Percentiles rank a stretch among this genome's conserved stretches.
Conservation (phyloP, 352 stramenopile genomes). For the Phytophthora cactorum region DNA sequence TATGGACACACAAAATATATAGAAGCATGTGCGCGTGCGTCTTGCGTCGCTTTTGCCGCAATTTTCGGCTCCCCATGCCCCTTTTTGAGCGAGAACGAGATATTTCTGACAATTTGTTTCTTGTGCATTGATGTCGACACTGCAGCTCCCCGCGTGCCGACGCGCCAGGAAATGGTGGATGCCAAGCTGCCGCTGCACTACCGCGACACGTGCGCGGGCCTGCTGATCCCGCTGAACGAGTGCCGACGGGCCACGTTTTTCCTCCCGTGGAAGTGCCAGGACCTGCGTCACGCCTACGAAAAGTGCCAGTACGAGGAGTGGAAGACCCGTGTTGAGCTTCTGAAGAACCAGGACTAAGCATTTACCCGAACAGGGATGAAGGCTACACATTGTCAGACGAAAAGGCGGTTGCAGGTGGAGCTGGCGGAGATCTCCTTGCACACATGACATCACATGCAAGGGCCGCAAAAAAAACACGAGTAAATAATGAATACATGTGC, state of each 20-base stretch:
- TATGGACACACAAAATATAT: neutral
- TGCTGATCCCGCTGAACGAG: slow-evolving; percentile 96
- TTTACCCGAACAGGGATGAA: neutral
- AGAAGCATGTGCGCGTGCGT: neutral
- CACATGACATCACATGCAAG: neutral
- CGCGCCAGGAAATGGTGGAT: slow-evolving; percentile 94
- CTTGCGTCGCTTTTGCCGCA: neutral
- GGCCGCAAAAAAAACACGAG: slow-evolving; percentile 17
- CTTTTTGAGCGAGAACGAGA: slow-evolving; percentile 1
- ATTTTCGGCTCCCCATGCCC: neutral
- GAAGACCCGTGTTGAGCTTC: slow-evolving; percentile 85
- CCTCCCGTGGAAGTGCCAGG: slow-evolving; percentile 95
- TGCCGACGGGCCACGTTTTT: slow-evolving; percentile 94
- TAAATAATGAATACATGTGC: slow-evolving; percentile 44
- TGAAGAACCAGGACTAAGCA: slow-evolving; percentile 76
- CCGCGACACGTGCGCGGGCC: slow-evolving; percentile 95
- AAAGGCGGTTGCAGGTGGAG: slow-evolving; percentile 12
- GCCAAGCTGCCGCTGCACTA: slow-evolving; percentile 94
- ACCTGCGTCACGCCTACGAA: slow-evolving; percentile 98
- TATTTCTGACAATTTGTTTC: slow-evolving; percentile 10
- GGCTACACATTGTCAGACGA: slow-evolving; percentile 9
- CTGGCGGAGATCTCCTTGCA: slow-evolving; percentile 1
- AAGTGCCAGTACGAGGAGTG: slow-evolving; percentile 98
- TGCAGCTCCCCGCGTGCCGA: slow-evolving; percentile 74
- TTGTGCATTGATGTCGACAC: neutral